A percentile compares a stretch with the other conserved stretches of the same genome.
These are phyloP conservation scores for Globisporangium radiosum DNA, from an alignment of 352 stramenopile genomes.

Conservation along the genomic window DNA sequence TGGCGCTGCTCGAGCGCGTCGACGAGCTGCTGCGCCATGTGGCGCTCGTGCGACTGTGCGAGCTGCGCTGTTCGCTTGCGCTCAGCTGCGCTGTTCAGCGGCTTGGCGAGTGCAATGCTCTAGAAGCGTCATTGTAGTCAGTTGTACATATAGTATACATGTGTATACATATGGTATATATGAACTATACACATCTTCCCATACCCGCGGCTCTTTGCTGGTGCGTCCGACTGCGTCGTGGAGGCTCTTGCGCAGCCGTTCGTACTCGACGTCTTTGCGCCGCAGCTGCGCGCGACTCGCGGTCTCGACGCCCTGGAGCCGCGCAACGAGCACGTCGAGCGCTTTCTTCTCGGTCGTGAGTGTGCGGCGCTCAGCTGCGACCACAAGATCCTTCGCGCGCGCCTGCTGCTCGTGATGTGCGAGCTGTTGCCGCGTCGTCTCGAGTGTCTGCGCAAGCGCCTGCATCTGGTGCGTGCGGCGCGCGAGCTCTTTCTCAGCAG, in stretches of 20 bases:
- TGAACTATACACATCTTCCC: background rate
- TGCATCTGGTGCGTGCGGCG: conserved; percentile 43
- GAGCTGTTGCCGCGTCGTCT: conserved; percentile 36
- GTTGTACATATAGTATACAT: no score
- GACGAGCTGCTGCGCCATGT: conserved; percentile 54
- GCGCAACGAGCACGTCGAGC: conserved; percentile 42
- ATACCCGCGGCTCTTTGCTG: conserved; percentile 53
- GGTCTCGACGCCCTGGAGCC: conserved; percentile 67
- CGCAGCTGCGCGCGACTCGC: conserved; percentile 69
- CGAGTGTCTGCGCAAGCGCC: conserved; percentile 35
- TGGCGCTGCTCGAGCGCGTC: conserved; percentile 59
- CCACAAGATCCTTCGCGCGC: conserved; percentile 49
- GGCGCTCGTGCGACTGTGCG: conserved; percentile 45
- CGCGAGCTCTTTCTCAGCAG: conserved; percentile 44
- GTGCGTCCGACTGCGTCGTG: conserved; percentile 42
- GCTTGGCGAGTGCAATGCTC: conserved; percentile 37
- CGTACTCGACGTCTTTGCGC: conserved; percentile 71
- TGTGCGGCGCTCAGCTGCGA: conserved; percentile 38
- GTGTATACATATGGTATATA: no score
- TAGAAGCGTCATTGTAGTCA: no score
- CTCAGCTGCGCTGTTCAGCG: conserved; percentile 34
- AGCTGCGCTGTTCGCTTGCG: conserved; percentile 23
- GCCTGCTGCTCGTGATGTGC: conserved; percentile 59
- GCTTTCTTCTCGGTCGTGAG: conserved; percentile 60
- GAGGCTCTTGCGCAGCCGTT: conserved; percentile 63